phyloP scores from a whole-genome alignment of 2,329 filamentous ascomycete genomes.

The Aureobasidium sp. region DNA sequence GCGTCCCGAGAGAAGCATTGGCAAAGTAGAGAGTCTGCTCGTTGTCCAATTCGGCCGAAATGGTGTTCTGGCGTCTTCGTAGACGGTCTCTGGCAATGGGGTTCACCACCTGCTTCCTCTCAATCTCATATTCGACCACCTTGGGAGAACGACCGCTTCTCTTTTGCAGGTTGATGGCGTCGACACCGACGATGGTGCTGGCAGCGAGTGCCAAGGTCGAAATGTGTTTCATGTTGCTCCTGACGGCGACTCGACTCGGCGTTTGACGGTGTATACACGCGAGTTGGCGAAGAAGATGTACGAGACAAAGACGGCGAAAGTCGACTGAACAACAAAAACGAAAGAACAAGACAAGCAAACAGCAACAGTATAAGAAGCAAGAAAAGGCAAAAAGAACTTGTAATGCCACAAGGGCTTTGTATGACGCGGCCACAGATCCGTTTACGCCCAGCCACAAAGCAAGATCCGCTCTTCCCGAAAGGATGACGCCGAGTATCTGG shows the following conservation, averaged over 20 bases:
- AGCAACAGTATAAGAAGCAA: not conserved
- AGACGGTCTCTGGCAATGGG: conserved; percentile 42
- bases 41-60: conserved; percentile 47
- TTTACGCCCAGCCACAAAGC: conserved; percentile 9
- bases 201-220: conserved; percentile 24
- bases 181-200: conserved; percentile 20
- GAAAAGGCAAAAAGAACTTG: conserved; percentile 3
- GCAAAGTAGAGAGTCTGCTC: conserved; percentile 54
- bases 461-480: conserved; percentile 3
- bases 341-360: not conserved
- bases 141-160: conserved; percentile 30
- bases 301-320: not conserved
- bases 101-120: conserved; percentile 41
- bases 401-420: conserved; percentile 3
- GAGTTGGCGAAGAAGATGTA: not conserved
- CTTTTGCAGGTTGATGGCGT: conserved; percentile 27
- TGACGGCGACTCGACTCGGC: not conserved
- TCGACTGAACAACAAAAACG: no score
- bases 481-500: conserved; percentile 10
- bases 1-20: conserved; percentile 52
- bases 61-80: conserved; percentile 39
- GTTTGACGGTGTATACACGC: conserved; percentile 4
- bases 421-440: conserved; percentile 14
- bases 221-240: conserved; percentile 21
- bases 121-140: conserved; percentile 45